phyloP scores from a whole-genome alignment of 2,329 filamentous ascomycete genomes.

The Pseudocercospora cruenta region DNA sequence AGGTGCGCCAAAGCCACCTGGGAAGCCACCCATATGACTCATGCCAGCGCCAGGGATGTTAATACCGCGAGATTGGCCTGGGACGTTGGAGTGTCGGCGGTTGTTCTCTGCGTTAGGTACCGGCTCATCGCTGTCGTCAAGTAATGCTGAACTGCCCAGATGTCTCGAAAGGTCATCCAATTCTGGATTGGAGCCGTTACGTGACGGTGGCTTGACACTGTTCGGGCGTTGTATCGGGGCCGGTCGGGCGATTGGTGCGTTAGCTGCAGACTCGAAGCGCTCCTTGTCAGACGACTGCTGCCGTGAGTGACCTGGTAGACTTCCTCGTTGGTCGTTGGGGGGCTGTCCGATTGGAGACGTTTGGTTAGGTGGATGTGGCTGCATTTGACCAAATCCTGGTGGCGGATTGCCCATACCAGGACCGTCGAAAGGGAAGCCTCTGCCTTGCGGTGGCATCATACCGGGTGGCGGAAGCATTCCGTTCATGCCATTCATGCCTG shows the following conservation, averaged over 20 bases:
- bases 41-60: constrained; percentile 37
- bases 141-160: constrained; percentile 85
- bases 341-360: constrained; percentile 40
- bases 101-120: constrained; percentile 49
- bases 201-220: constrained; percentile 63
- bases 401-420: constrained; percentile 41
- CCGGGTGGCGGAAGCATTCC: constrained; percentile 47
- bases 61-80: constrained; percentile 32
- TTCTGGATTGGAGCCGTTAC: constrained; percentile 53
- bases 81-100: constrained; percentile 45
- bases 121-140: constrained; percentile 71
- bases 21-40: constrained; percentile 34
- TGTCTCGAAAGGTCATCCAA: constrained; percentile 60
- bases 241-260: constrained; percentile 78
- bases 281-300: constrained; percentile 69
- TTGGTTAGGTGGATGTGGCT: constrained; percentile 39
- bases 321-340: constrained; percentile 43
- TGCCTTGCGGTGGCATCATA: constrained; percentile 59
- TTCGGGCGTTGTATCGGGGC: constrained; percentile 86
- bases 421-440: constrained; percentile 57
- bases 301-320: constrained; percentile 64
- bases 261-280: constrained; percentile 62
- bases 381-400: constrained; percentile 58
- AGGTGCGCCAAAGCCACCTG: constrained; percentile 32
- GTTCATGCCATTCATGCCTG: constrained; percentile 58